Evolutionary conservation across 805 yeast genomes (phyloP).

Genomic region (Candida ipomoeae): DNA sequence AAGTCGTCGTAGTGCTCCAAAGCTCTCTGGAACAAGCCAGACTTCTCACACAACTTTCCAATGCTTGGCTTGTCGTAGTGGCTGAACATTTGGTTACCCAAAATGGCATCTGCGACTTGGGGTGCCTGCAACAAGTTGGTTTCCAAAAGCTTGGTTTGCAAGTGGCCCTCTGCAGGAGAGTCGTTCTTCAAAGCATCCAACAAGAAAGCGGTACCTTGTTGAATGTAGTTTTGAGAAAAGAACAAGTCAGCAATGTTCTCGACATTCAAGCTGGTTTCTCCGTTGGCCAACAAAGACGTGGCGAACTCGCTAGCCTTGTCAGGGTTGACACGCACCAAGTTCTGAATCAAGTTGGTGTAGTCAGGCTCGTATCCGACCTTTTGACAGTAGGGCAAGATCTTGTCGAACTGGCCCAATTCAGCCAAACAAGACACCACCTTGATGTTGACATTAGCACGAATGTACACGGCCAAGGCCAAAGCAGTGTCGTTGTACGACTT

Average conservation of each 20-base stretch:
- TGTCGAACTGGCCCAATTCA: conserved; percentile 94
- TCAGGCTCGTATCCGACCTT: conserved; percentile 88
- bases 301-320: conserved; percentile 98
- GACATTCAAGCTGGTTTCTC: conserved; percentile 63
- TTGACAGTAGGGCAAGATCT: conserved; percentile 89
- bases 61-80: conserved; percentile 93
- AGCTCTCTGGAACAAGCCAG: conserved; percentile 95
- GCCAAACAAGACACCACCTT: conserved; percentile 92
- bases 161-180: conserved; percentile 89
- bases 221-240: conserved; percentile 88
- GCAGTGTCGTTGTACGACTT: conserved; percentile 76
- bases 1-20: conserved; percentile 93
- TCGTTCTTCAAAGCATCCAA: conserved; percentile 93
- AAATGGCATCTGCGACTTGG: conserved; percentile 98
- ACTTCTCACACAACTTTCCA: conserved; percentile 89
- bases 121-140: conserved; percentile 94
- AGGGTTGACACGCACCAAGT: conserved; percentile 88
- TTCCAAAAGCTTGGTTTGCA: conserved; percentile 92
- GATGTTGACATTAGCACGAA: conserved; percentile 75
- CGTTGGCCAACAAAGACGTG: conserved; percentile 64
- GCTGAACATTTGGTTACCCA: conserved; percentile 92
- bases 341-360: conserved; percentile 83
- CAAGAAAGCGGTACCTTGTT: conserved; percentile 96
- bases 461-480: conserved; percentile 85
- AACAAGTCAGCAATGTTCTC: conserved; percentile 91